Base-by-base conservation (phyloP, 306 rosid genomes). In the Ochetophila trinervis region DNA sequence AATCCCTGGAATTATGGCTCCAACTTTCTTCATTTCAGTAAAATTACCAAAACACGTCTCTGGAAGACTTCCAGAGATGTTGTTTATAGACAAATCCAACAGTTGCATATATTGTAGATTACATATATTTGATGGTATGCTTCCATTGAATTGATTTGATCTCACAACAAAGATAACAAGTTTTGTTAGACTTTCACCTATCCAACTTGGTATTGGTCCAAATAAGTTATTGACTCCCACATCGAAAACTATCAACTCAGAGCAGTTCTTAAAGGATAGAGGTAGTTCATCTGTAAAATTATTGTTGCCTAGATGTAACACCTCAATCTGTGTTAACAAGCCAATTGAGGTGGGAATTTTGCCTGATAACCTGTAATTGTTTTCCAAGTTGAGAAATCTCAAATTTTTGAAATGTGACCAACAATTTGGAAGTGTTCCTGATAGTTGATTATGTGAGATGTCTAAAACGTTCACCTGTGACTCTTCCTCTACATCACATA, bases 311-410 rank as follows among this genome's bases (percentile, higher is more conserved):
- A 76, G n/a, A 42, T 52, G 51, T 0, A 70, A 4, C 0, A 61
- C 6, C 13, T 32, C 23, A 1, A 76, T 37, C 3, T 1, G 1
- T 6, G 0, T 6, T 8, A 51, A 1, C 0, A 10, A 17, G 3
- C 80, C 47, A 17, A 76, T 0, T 0, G 76, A 47, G 0, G 14
- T 2, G 0, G 80, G 80, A 19, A 70, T 21, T 2, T 58, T 20
- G 1, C 76, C 80, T 4, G 6, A 3, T 15, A 70, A 2, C 15
- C 15, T 49, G 53, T 49, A n/a, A n/a, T n/a, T 49, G 19, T 49
- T 16, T 11, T 17, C 53, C 53, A 49, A 49, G 16, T 14, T 49
- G 18, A 49, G 21, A 49, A 17, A n/a, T 14, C 5, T 5, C 19
- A 49, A 18, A 4, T 49, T 7, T 49, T 49, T 49, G 19, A 49